A percentile compares a stretch with the other conserved stretches of the same genome.
Evolutionary conservation across 2,329 filamentous ascomycete genomes (phyloP).

Genomic region (Sphaerostilbella broomeana): DNA sequence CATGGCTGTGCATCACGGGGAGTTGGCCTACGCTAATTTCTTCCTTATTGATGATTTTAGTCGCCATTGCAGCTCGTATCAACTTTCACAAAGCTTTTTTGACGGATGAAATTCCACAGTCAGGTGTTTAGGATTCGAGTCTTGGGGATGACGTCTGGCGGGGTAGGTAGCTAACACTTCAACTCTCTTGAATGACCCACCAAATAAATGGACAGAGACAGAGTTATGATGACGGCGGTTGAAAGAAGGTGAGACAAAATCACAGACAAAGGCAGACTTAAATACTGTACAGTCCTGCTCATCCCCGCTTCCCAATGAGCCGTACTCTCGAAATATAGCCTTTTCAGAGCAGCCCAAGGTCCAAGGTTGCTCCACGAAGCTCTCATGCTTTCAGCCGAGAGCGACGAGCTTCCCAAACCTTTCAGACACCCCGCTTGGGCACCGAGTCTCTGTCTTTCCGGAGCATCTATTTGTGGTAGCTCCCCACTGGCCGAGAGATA

Average conservation of each 20-base stretch:
- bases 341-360: not conserved
- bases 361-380: too few species aligned
- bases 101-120: not conserved
- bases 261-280: not conserved
- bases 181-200: not conserved
- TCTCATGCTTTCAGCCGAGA: too few species aligned
- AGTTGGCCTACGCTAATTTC: conserved; percentile 22
- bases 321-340: too few species aligned
- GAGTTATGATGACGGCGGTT: too few species aligned
- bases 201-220: conserved; percentile 4
- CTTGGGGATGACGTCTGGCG: not conserved
- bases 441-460: too few species aligned
- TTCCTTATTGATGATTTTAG: conserved; percentile 20
- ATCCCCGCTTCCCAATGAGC: conserved; percentile 11
- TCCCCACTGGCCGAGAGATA: conserved; percentile 2
- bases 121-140: not conserved
- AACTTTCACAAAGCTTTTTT: not conserved
- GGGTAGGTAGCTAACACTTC: conserved; percentile 5
- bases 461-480: too few species aligned
- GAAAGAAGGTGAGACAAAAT: not conserved
- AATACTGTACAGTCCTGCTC: conserved; percentile 3
- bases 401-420: conserved; percentile 9
- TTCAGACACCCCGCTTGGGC: conserved; percentile 1
- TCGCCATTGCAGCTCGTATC: conserved; percentile 18
- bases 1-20: not conserved